Conservation (phyloP, 176 grass and related monocot genomes). For the Triticum monococcum region DNA sequence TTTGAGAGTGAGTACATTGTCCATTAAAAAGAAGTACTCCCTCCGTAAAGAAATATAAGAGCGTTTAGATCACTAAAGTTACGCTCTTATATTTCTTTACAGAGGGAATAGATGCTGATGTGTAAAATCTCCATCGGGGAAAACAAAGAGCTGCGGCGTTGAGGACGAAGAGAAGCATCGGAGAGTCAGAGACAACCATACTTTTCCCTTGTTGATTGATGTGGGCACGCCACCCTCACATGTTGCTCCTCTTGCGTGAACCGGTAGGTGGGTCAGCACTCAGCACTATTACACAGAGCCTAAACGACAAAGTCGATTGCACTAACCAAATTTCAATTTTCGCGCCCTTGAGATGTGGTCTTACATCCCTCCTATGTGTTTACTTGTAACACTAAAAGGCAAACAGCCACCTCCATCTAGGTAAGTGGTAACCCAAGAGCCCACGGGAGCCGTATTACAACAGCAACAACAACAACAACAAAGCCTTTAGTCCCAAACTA, state of each 20-base stretch:
- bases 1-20: neutral
- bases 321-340: neutral
- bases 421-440: neutral
- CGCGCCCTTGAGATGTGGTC: constrained; percentile 4
- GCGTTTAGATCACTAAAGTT: too few relatives aligned
- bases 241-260: neutral
- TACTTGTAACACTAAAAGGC: neutral
- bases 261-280: neutral
- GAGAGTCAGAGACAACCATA: neutral
- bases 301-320: neutral
- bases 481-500: neutral
- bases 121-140: neutral
- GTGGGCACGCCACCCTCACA: neutral
- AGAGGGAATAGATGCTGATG: neutral
- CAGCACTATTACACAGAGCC: neutral
- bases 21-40: neutral
- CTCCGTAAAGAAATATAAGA: too few relatives aligned
- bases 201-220: neutral
- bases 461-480: too few relatives aligned
- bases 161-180: neutral
- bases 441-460: too few relatives aligned
- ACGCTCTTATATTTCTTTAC: too few relatives aligned
- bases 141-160: neutral
- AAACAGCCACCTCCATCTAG: neutral
- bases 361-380: neutral